Conservation (phyloP, 2,329 filamentous ascomycete genomes). For the Ceratocystiopsis sp. region DNA sequence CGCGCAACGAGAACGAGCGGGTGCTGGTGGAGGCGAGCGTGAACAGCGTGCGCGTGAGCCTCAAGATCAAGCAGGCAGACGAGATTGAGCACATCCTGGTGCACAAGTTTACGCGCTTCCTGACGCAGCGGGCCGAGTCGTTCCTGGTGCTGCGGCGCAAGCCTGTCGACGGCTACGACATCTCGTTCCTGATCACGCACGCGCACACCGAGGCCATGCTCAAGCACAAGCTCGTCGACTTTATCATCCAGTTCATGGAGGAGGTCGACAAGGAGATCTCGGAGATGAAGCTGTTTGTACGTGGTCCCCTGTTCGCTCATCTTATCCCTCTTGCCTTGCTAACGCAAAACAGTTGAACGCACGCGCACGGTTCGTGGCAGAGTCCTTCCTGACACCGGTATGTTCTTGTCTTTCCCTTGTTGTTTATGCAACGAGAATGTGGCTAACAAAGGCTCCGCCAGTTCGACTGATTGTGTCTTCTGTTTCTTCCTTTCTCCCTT, state of each 20-base stretch:
- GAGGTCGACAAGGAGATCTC: conserved; percentile 99
- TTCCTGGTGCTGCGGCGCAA: conserved; percentile 96
- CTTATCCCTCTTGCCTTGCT: background rate
- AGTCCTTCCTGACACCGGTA: conserved; percentile 84
- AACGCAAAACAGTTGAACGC: conserved; percentile 58
- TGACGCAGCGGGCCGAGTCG: conserved; percentile 88
- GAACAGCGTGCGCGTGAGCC: conserved; percentile 93
- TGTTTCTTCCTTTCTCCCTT: too few species aligned
- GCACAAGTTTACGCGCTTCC: conserved; percentile 94
- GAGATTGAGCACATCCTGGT: conserved; percentile 97
- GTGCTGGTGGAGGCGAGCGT: conserved; percentile 92
- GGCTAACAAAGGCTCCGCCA: too few species aligned
- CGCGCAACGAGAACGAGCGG: conserved; percentile 92
- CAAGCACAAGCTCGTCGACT: conserved; percentile 97
- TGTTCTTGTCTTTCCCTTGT: background rate
- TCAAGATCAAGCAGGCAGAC: conserved; percentile 98
- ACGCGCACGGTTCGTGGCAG: conserved; percentile 89
- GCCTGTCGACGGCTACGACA: conserved; percentile 95
- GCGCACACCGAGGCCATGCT: conserved; percentile 98
- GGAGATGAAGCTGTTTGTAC: conserved; percentile 98
- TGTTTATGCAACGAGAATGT: too few species aligned
- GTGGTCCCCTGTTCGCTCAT: conserved; percentile 17
- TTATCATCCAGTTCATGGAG: conserved; percentile 99
- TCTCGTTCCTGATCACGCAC: conserved; percentile 96
- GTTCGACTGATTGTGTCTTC: too few species aligned